Evolutionary conservation across 2,329 filamentous ascomycete species (phyloP), one percentile per base, ranked within the genome.

Genomic region (Colletotrichum chrysophilum): DNA sequence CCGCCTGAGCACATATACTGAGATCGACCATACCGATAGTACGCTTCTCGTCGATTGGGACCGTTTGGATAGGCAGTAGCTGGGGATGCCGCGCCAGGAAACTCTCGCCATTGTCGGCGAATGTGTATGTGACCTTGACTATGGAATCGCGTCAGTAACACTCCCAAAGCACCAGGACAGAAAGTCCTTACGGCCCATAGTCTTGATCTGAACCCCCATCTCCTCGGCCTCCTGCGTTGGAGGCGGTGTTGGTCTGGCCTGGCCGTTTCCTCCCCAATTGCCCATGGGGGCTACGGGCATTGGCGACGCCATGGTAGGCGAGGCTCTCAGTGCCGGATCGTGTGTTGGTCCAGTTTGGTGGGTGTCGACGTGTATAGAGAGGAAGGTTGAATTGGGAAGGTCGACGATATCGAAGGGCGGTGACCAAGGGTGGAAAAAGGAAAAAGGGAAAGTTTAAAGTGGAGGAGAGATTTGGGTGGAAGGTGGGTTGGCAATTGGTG

Each of bases 81-180:
- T 96, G 93, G 21, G 95, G 94, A 88, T 95, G 94, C 80, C 96
- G 92, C 75, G 96, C 96, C 66, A 99, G 90, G 85, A 96, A 98
- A 82, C 96, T 96, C 78, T 95, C 93, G 86, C 92, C 94, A 79
- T 96, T 93, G 82, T 93, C 93, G 84, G 98, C 96, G 86, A 98
- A 98, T 36, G 96, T 98, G 86, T 98, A 99, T 76, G 98, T 93
- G 66, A 98, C 94, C 89, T 98, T 98, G 85, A 98, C 96, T 98
- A 84, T 56, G 56, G 66, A 66, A 70, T 26, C 38, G 32, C 66
- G 74, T 65, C 71, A 74, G 68, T 66, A 71, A 14, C 24, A 43
- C 73, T 34, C 48, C 24, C 36, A 21, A 34, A 36, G 56, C 32
- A 69, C 13, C 60, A 61, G 16, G 9, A 65, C 34, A 70, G 78